phyloP scores from a whole-genome alignment of 1,284 basidiomycete species.

The Tetrapyrgos nigripes region DNA sequence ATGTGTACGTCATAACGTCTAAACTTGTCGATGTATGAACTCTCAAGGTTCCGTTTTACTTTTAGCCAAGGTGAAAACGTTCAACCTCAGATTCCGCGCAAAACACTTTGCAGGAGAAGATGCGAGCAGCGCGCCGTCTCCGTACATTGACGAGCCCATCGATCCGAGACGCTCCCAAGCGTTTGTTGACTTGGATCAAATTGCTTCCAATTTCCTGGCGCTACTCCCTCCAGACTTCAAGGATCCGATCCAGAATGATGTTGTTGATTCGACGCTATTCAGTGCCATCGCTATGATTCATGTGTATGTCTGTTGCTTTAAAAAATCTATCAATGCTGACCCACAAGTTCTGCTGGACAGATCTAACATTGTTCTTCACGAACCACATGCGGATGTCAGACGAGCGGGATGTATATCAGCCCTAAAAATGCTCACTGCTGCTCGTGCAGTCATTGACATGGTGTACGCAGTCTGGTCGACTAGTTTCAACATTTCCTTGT shows the following conservation, averaged over 20 bases:
- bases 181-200: slow-evolving; percentile 70
- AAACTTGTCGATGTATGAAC: background rate
- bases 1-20: slow-evolving; percentile 47
- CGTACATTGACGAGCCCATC: slow-evolving; percentile 42
- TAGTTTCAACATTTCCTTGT: slow-evolving; percentile 69
- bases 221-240: slow-evolving; percentile 65
- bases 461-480: slow-evolving; percentile 71
- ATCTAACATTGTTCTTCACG: slow-evolving; percentile 69
- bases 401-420: slow-evolving; percentile 67
- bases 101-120: slow-evolving; percentile 63
- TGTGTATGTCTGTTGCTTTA: slow-evolving; percentile 52
- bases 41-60: slow-evolving; percentile 4
- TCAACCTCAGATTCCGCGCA: slow-evolving; percentile 70
- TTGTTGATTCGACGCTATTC: slow-evolving; percentile 72
- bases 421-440: slow-evolving; percentile 67
- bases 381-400: slow-evolving; percentile 70
- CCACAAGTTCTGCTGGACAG: slow-evolving; percentile 43
- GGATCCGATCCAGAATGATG: slow-evolving; percentile 59
- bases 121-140: slow-evolving; percentile 35
- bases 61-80: slow-evolving; percentile 68
- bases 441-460: slow-evolving; percentile 70
- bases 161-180: slow-evolving; percentile 65
- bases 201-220: slow-evolving; percentile 59
- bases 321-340: slow-evolving; percentile 13
- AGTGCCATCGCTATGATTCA: slow-evolving; percentile 66